Evolutionary conservation across 2,329 filamentous ascomycete genomes (phyloP).

Genomic region (Dichotomopilus funicola): DNA sequence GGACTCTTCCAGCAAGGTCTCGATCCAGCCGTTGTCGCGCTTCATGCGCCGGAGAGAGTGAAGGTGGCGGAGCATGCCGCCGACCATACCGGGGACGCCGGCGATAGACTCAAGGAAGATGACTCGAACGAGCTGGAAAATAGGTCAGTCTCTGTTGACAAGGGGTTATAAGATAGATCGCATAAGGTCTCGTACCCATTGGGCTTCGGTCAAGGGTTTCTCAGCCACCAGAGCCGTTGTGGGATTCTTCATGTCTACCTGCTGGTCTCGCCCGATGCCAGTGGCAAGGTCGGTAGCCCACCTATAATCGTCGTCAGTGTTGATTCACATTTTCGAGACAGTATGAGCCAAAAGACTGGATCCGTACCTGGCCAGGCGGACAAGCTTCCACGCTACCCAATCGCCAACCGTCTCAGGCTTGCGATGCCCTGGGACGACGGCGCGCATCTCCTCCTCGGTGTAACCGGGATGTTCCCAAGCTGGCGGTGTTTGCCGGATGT

Average conservation of each 20-base stretch:
- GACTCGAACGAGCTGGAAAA: conserved; percentile 62
- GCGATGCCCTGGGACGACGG: conserved; percentile 70
- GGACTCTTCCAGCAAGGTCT: conserved; percentile 80
- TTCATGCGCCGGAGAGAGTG: conserved; percentile 78
- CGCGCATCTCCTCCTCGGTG: conserved; percentile 70
- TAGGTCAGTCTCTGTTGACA: not conserved
- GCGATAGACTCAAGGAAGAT: conserved; percentile 93
- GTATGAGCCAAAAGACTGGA: not conserved
- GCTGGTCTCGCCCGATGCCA: conserved; percentile 65
- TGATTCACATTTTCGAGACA: not conserved
- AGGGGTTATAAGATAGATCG: not conserved
- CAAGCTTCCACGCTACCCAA: conserved; percentile 67
- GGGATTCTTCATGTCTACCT: conserved; percentile 51
- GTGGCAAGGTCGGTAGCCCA: conserved; percentile 59
- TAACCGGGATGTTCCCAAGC: conserved; percentile 69
- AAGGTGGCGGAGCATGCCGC: conserved; percentile 86
- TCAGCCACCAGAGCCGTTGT: conserved; percentile 48
- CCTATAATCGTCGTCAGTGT: not conserved
- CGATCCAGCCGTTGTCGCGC: conserved; percentile 95
- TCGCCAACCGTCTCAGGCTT: conserved; percentile 67
- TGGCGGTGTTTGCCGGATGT: conserved; percentile 56
- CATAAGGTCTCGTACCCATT: conserved; percentile 49
- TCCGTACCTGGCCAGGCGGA: conserved; percentile 47
- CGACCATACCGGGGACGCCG: conserved; percentile 94
- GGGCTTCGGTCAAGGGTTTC: conserved; percentile 67